phyloP scores from a whole-genome alignment of 305 asterid species.

The Plantago coronopus region DNA sequence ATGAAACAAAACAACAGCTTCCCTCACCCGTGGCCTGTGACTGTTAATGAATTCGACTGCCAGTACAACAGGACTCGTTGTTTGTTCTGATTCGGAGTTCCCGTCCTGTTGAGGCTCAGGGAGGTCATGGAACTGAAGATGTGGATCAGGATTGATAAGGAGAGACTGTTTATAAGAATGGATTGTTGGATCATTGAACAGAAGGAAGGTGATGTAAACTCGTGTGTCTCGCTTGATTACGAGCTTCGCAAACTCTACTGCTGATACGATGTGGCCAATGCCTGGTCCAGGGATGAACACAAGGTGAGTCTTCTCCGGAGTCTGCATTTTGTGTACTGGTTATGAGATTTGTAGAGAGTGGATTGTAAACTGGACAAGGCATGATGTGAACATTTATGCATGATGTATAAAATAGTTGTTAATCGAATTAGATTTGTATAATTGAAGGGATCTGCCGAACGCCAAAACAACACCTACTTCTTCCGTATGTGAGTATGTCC shows the following conservation, averaged over 20 bases:
- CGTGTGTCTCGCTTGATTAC: slow-evolving; percentile 23
- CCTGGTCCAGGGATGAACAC: slow-evolving; percentile 57
- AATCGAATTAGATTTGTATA: too few species aligned
- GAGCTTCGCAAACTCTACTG: slow-evolving; percentile 42
- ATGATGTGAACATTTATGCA: too few species aligned
- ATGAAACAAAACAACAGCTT: slow-evolving; percentile 21
- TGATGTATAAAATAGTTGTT: too few species aligned
- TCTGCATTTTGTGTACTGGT: neutral
- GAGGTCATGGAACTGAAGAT: slow-evolving; percentile 29
- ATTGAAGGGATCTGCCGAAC: too few species aligned
- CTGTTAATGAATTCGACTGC: slow-evolving; percentile 5
- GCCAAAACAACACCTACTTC: too few species aligned
- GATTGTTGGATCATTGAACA: slow-evolving; percentile 23
- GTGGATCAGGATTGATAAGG: slow-evolving; percentile 1
- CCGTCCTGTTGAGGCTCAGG: slow-evolving; percentile 13
- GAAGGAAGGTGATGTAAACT: slow-evolving; percentile 38
- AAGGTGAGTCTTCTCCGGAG: slow-evolving; percentile 19
- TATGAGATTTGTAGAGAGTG: too few species aligned
- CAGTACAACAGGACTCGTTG: neutral
- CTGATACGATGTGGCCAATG: slow-evolving; percentile 42
- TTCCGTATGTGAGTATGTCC: too few species aligned
- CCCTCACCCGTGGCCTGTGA: slow-evolving; percentile 32
- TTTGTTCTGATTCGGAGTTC: neutral
- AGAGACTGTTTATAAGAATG: slow-evolving; percentile 17
- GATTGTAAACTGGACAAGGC: too few species aligned